Percentiles rank a stretch among this genome's conserved stretches.
Conservation (phyloP, 2,329 filamentous ascomycete species). For the Pseudogymnoascus sp. region DNA sequence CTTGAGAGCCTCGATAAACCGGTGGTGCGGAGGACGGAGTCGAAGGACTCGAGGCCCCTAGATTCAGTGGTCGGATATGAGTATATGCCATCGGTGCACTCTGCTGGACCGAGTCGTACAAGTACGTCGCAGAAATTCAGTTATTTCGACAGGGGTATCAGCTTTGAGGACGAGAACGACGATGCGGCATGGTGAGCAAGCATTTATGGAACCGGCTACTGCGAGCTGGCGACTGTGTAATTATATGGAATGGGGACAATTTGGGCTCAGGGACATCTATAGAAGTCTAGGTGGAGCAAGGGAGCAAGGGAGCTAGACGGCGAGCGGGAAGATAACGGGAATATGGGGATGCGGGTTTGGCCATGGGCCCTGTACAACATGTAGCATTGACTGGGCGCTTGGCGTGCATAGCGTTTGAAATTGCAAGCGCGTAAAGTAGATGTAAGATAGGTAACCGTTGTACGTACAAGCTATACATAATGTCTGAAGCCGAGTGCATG, state of each 20-base stretch:
- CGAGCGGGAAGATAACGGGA: conserved; percentile 6
- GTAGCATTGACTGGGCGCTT: neutral
- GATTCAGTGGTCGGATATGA: neutral
- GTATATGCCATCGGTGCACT: conserved; percentile 2
- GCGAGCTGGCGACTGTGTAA: neutral
- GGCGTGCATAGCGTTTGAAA: neutral
- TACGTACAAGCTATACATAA: conserved; percentile 8
- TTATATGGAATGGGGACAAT: neutral
- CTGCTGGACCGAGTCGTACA: neutral
- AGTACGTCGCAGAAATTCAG: neutral
- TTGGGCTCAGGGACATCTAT: neutral
- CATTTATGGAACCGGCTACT: neutral
- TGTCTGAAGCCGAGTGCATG: neutral
- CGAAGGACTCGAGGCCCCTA: neutral
- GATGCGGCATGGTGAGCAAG: neutral
- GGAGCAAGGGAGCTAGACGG: conserved; percentile 6
- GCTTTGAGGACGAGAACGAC: neutral
- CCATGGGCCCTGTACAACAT: neutral
- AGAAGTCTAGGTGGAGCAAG: neutral
- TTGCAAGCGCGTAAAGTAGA: neutral
- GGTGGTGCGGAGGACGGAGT: neutral
- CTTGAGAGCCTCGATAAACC: neutral
- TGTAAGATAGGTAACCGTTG: conserved; percentile 1
- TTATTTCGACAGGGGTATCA: neutral
- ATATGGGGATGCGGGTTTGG: conserved; percentile 8